Evolutionary conservation across 2,329 filamentous ascomycete species (phyloP).

Genomic region (Pseudocercospora musae): DNA sequence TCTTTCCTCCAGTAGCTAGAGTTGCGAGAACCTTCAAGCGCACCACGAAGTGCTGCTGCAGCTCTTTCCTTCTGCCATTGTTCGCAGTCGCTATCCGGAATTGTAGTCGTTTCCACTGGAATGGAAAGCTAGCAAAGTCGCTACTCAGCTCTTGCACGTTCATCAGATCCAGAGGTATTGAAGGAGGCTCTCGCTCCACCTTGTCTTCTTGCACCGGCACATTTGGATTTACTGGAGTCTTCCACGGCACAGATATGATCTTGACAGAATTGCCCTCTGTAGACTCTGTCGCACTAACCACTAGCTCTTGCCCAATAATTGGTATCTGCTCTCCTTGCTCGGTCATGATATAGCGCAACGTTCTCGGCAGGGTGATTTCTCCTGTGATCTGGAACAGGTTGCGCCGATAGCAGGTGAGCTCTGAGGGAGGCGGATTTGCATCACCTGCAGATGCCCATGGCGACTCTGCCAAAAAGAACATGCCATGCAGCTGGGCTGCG

Average conservation of each 20-base stretch:
- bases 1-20: slow-evolving; percentile 76
- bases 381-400: slow-evolving; percentile 97
- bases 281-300: slow-evolving; percentile 89
- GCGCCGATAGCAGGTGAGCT: slow-evolving; percentile 91
- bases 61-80: slow-evolving; percentile 88
- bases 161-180: slow-evolving; percentile 69
- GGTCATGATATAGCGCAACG: slow-evolving; percentile 73
- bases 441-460: slow-evolving; percentile 60
- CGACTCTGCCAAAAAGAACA: slow-evolving; percentile 85
- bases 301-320: slow-evolving; percentile 78
- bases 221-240: slow-evolving; percentile 71
- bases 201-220: slow-evolving; percentile 65
- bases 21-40: slow-evolving; percentile 83
- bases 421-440: slow-evolving; percentile 62
- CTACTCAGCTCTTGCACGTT: slow-evolving; percentile 68
- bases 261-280: slow-evolving; percentile 90
- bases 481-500: slow-evolving; percentile 76
- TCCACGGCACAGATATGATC: slow-evolving; percentile 96
- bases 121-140: slow-evolving; percentile 85
- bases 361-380: slow-evolving; percentile 75
- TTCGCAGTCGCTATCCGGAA: slow-evolving; percentile 95
- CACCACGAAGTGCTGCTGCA: slow-evolving; percentile 93
- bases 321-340: slow-evolving; percentile 81
- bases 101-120: slow-evolving; percentile 89
- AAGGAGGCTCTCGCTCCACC: slow-evolving; percentile 79